A percentile compares a stretch with the other conserved stretches of the same genome.
These are phyloP conservation scores for Gypsophila paniculata DNA, from an alignment of 179 eudicot genomes.

Conservation along the genomic window DNA sequence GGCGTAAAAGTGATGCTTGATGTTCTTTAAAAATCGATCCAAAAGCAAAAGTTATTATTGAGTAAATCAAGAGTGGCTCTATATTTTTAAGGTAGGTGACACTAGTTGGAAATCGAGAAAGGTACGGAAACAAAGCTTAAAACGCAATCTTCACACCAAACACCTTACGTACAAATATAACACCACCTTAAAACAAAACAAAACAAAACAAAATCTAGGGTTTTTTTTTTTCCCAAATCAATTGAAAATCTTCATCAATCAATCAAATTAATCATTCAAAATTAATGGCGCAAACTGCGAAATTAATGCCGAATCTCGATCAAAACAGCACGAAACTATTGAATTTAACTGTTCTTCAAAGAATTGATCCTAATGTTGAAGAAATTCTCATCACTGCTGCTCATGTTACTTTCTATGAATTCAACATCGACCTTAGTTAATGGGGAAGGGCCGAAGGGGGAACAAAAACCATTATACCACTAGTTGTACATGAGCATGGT, in stretches of 20 bases:
- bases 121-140: background rate
- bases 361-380: conserved; percentile 62
- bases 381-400: conserved; percentile 81
- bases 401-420: conserved; percentile 76
- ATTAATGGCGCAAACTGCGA: conserved; percentile 46
- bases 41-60: too few species aligned
- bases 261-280: background rate
- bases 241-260: conserved; percentile 3
- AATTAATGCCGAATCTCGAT: conserved; percentile 74
- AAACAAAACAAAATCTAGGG: conserved; percentile 11
- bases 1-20: too few species aligned
- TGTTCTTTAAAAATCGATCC: too few species aligned
- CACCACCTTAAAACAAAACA: background rate
- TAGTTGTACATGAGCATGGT: too few species aligned
- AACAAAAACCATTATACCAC: too few species aligned
- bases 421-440: conserved; percentile 60
- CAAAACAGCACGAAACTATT: conserved; percentile 61
- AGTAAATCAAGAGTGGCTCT: too few species aligned
- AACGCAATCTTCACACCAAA: conserved; percentile 15
- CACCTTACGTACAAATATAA: too few species aligned
- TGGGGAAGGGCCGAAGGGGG: too few species aligned
- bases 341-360: conserved; percentile 71
- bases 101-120: too few species aligned
- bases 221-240: conserved; percentile 22
- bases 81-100: too few species aligned